A percentile compares a stretch with the other conserved stretches of the same genome.
These are phyloP conservation scores for Yarrowia yakushimensis DNA, from an alignment of 805 yeast species.

Conservation along the genomic window DNA sequence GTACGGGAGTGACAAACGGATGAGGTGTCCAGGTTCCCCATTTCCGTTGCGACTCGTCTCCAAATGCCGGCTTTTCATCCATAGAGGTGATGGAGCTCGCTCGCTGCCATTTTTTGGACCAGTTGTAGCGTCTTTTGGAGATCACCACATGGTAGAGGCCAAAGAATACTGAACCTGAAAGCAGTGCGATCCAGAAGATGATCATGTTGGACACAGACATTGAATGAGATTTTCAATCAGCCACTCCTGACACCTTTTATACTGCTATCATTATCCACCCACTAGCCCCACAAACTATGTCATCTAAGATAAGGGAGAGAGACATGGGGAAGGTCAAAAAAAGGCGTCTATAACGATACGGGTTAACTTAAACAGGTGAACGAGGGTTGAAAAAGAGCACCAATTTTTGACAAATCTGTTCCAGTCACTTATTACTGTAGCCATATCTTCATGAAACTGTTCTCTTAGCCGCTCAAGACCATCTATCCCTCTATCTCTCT, in stretches of 20 bases:
- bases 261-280: not conserved
- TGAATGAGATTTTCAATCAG: too few species aligned
- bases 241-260: not conserved
- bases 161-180: not conserved
- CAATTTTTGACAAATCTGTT: too few species aligned
- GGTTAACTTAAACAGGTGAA: not conserved
- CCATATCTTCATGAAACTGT: too few species aligned
- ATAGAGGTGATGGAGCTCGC: not conserved
- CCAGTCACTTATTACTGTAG: not conserved
- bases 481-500: not conserved
- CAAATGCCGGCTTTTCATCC: conserved; percentile 17
- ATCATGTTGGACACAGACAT: not conserved
- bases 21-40: conserved; percentile 5
- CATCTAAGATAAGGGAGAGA: not conserved
- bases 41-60: not conserved
- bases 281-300: conserved; percentile 20
- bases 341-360: not conserved
- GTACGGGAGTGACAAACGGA: conserved; percentile 6
- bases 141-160: not conserved
- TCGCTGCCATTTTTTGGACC: conserved; percentile 17
- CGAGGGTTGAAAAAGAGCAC: too few species aligned
- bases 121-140: conserved; percentile 5
- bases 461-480: not conserved
- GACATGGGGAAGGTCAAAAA: not conserved
- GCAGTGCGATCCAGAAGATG: not conserved